Conservation (phyloP, 108 stramenopile species). For the Skeletonema marinoi region DNA sequence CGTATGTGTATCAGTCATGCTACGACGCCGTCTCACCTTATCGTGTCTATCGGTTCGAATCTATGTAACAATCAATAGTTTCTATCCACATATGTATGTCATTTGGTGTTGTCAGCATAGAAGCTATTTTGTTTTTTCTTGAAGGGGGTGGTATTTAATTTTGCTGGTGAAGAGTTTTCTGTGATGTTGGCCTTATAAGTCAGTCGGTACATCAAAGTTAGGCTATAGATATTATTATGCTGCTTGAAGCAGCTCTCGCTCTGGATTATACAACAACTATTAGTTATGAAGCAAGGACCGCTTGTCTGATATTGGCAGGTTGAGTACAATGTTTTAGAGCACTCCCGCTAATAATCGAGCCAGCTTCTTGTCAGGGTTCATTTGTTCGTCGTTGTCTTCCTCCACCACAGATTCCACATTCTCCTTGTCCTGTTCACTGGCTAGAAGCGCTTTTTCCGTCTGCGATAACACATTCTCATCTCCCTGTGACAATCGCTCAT, state of each 20-base stretch:
- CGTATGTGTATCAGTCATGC: too few species aligned
- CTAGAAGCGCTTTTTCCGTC: slow-evolving; percentile 33
- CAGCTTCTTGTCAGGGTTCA: slow-evolving; percentile 24
- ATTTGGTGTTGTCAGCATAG: too few species aligned
- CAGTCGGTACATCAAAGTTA: too few species aligned
- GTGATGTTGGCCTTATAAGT: too few species aligned
- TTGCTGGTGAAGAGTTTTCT: too few species aligned
- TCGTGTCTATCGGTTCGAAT: too few species aligned
- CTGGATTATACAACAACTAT: not conserved
- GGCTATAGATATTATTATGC: not conserved
- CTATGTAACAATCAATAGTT: too few species aligned
- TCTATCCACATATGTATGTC: too few species aligned
- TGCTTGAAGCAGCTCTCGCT: not conserved
- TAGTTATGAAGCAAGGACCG: not conserved
- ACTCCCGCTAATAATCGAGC: slow-evolving; percentile 22
- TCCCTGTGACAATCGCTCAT: slow-evolving; percentile 24
- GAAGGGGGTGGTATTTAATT: too few species aligned
- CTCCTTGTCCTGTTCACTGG: slow-evolving; percentile 1
- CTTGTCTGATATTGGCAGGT: not conserved
- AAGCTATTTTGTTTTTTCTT: too few species aligned
- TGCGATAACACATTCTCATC: slow-evolving; percentile 41
- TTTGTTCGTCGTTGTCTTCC: slow-evolving; percentile 5
- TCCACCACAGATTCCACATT: not conserved
- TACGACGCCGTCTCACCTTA: too few species aligned
- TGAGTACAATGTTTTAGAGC: not conserved